phyloP scores from a whole-genome alignment of 1,284 basidiomycete genomes.

The Polyporus tsugae region DNA sequence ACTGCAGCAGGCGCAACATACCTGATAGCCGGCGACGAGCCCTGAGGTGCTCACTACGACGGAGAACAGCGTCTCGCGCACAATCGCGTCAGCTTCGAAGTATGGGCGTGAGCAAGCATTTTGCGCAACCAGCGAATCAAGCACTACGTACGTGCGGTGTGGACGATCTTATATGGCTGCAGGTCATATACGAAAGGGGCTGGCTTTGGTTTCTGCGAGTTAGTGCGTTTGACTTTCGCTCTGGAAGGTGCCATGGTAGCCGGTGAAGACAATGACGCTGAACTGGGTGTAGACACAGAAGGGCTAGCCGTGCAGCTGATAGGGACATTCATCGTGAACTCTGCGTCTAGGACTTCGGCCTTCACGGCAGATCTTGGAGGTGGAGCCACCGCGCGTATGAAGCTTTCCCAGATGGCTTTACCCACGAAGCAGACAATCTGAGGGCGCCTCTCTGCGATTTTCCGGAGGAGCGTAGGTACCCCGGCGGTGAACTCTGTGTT shows the following conservation, averaged over 20 bases:
- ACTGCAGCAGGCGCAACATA: constrained; percentile 37
- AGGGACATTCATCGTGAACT: background rate
- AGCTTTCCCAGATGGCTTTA: constrained; percentile 67
- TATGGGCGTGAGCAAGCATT: background rate
- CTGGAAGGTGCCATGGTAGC: background rate
- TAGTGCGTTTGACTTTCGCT: background rate
- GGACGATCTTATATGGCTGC: constrained; percentile 59
- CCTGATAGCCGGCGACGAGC: constrained; percentile 69
- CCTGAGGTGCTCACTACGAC: constrained; percentile 75
- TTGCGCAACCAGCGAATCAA: background rate
- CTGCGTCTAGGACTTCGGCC: background rate
- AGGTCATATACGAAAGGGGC: constrained; percentile 41
- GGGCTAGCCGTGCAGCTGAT: background rate
- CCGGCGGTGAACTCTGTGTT: constrained; percentile 36
- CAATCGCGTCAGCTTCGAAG: constrained; percentile 6
- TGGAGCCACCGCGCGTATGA: constrained; percentile 30
- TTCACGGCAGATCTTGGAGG: background rate
- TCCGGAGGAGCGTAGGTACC: constrained; percentile 55
- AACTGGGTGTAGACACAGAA: background rate
- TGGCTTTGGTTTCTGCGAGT: background rate
- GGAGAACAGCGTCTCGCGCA: constrained; percentile 67
- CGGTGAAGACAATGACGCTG: background rate
- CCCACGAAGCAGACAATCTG: constrained; percentile 77
- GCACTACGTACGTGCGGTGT: constrained; percentile 29
- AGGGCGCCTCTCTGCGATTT: constrained; percentile 63